Evolutionary conservation across 2,329 filamentous ascomycete species (phyloP).

Genomic region (Teratosphaeria zuluensis): DNA sequence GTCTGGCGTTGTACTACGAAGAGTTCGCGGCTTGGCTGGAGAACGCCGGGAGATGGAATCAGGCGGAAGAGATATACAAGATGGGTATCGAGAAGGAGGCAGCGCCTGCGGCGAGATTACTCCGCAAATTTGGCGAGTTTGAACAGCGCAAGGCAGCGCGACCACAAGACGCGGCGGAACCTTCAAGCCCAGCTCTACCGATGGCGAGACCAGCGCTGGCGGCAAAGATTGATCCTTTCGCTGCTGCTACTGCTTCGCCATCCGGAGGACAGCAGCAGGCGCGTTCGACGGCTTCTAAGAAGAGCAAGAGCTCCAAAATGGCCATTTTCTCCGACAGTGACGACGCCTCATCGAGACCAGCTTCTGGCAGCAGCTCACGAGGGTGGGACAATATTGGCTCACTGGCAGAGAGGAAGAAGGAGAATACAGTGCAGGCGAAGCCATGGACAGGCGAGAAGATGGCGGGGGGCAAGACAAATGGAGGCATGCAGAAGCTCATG

Average conservation of each 20-base stretch:
- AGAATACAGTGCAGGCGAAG: constrained; percentile 76
- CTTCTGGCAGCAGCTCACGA: constrained; percentile 47
- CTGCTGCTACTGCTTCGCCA: constrained; percentile 40
- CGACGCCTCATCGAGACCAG: constrained; percentile 43
- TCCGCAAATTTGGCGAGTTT: constrained; percentile 89
- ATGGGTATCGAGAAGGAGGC: constrained; percentile 84
- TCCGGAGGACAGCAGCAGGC: constrained; percentile 56
- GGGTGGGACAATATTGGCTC: constrained; percentile 92
- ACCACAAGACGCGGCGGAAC: constrained; percentile 52
- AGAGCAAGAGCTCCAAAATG: constrained; percentile 69
- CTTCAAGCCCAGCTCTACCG: constrained; percentile 79
- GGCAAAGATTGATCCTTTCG: constrained; percentile 76
- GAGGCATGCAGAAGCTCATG: constrained; percentile 67
- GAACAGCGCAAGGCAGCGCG: constrained; percentile 65
- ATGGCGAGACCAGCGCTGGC: constrained; percentile 73
- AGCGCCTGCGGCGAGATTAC: constrained; percentile 65
- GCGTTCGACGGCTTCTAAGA: constrained; percentile 38
- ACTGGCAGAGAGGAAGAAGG: constrained; percentile 80
- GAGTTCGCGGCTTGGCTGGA: constrained; percentile 94
- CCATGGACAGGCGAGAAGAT: constrained; percentile 90
- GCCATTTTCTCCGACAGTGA: constrained; percentile 75
- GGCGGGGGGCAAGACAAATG: constrained; percentile 76
- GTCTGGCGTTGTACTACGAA: constrained; percentile 86
- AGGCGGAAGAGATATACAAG: constrained; percentile 89
- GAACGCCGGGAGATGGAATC: constrained; percentile 68